Conservation (phyloP, 1,139 yeast genomes). For the Debaryomyces coudertii region DNA sequence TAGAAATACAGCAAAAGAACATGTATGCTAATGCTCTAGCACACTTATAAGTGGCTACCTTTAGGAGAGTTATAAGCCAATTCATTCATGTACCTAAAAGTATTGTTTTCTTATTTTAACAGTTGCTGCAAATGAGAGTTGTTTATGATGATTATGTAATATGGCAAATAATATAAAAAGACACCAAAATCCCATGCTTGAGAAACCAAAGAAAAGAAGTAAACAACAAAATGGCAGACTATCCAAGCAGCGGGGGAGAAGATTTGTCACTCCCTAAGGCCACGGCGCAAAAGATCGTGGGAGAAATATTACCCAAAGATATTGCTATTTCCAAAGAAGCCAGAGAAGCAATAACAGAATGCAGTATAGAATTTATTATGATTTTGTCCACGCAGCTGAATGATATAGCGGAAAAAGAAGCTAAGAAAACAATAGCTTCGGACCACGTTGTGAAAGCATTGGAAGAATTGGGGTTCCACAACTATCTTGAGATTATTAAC, state of each 20-base stretch:
- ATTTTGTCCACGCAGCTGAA: conserved; percentile 90
- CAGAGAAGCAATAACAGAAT: conserved; percentile 91
- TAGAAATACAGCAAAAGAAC: too few species aligned
- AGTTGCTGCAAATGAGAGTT: conserved; percentile 5
- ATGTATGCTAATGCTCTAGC: too few species aligned
- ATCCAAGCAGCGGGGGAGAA: conserved; percentile 39
- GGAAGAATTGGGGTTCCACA: conserved; percentile 83
- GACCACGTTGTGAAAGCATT: conserved; percentile 94
- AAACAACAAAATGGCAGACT: conserved; percentile 37
- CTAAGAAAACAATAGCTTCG: conserved; percentile 94
- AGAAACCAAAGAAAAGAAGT: not conserved
- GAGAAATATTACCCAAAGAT: conserved; percentile 86
- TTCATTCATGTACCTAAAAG: not conserved
- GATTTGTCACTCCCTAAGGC: conserved; percentile 63
- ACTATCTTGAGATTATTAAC: conserved; percentile 81
- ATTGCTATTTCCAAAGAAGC: conserved; percentile 91
- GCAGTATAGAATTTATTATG: conserved; percentile 96
- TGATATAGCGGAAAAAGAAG: conserved; percentile 94
- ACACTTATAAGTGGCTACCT: too few species aligned
- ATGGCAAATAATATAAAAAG: conserved; percentile 6
- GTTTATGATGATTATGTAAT: conserved; percentile 8
- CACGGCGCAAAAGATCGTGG: conserved; percentile 91
- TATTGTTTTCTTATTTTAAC: not conserved
- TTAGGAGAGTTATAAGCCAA: too few species aligned
- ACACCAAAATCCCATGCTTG: conserved; percentile 7